These are phyloP conservation scores for Coemansia biformis DNA, from an alignment of 192 early-diverging fungal genomes.

Conservation along the genomic window DNA sequence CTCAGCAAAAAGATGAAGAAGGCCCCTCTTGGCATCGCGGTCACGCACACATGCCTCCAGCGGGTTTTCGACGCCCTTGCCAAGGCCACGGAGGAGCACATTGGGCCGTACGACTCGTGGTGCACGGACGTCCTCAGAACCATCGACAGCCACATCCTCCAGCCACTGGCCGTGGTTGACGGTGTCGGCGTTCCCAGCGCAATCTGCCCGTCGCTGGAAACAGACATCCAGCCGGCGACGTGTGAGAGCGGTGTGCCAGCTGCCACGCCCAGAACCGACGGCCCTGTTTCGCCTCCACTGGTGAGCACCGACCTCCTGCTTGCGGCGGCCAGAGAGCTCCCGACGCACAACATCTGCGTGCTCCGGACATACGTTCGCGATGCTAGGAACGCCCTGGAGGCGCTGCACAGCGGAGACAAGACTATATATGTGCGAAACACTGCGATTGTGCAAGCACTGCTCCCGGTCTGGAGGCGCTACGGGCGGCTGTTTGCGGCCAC, in stretches of 20 bases:
- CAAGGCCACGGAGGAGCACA: not conserved
- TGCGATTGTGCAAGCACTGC: too few relatives aligned
- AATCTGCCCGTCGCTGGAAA: slow-evolving; percentile 2
- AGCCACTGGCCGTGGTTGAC: slow-evolving; percentile 19
- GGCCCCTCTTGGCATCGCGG: not conserved
- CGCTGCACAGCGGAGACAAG: not conserved
- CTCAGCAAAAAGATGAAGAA: not conserved
- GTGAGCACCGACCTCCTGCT: slow-evolving; percentile 1
- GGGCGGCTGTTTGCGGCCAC: too few relatives aligned
- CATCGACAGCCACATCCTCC: slow-evolving; percentile 18
- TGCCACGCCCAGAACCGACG: too few relatives aligned
- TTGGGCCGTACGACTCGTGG: slow-evolving; percentile 1
- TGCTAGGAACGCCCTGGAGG: not conserved
- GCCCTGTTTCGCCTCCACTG: too few relatives aligned
- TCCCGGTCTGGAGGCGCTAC: too few relatives aligned
- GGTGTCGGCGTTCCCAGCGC: slow-evolving; percentile 14
- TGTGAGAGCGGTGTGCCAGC: too few relatives aligned
- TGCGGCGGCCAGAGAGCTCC: not conserved
- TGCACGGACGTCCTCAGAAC: not conserved
- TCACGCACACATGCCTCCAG: not conserved
- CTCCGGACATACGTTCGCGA: slow-evolving; percentile 6
- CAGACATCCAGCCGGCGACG: too few relatives aligned
- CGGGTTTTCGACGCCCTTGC: not conserved
- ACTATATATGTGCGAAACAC: too few relatives aligned
- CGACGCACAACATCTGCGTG: not conserved